Evolutionary conservation across 2,329 filamentous ascomycete species (phyloP), one percentile per base, ranked within the genome.

Genomic region (Sphaceloma murrayae): DNA sequence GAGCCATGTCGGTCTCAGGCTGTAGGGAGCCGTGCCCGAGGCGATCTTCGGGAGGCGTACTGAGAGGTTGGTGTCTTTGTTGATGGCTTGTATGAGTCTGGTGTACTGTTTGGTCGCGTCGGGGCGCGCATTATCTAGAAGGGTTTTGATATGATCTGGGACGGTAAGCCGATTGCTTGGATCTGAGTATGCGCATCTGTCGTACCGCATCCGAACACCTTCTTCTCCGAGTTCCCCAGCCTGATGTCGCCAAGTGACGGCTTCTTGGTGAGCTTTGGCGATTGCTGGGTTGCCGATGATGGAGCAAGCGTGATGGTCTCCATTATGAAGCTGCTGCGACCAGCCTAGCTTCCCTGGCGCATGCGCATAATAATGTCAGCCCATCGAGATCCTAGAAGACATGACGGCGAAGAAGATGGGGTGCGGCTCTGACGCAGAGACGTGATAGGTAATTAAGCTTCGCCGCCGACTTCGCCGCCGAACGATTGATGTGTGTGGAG

Each of bases 101-200:
- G 80, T 82, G 63, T 88, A 88, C 54, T 83, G 75, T 45, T 76
- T 69, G 48, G 84, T 76, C 14, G 80, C 81, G 49, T 72, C 78
- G 53, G 82, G 80, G 62, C 77, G 78, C 11, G 75, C 74, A 50
- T 79, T 75, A 50, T 77, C 74, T 34, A 86, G 69, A 48, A 87
- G 73, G 17, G 72, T 68, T 59, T 84, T 78, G 38, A 85, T 73
- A 62, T 88, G 83, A 59, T 85, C 83, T 87, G 56, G 9, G 43
- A 16, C n/a, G 46, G 50, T 49, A 33, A 54, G 50, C 26, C 24
- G 46, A 22, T 3, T 11, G 16, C 3, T 17, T 26, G 8, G 17
- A n/a, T n/a, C 24, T 32, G 33, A 17, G 24, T 17, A 13, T 8
- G 34, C 9, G n/a, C n/a, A 42, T 4, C 18, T 47, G 11, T 13